Conservation (phyloP, 75 land plant species). For the Pseudotsuga menziesii region DNA sequence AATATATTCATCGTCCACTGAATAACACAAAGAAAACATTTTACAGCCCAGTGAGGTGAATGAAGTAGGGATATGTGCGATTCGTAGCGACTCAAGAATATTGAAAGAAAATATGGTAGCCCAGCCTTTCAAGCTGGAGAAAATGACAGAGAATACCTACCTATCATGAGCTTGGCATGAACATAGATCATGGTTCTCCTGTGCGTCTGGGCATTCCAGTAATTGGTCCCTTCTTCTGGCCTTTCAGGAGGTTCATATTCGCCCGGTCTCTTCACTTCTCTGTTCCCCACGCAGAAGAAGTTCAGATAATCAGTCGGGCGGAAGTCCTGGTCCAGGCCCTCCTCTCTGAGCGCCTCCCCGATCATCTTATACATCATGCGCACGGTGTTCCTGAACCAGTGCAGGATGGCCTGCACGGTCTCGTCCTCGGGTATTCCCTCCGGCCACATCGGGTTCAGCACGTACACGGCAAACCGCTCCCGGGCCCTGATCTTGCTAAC, state of each 20-base stretch:
- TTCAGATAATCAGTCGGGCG: slow-evolving; percentile 40
- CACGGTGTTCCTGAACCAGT: slow-evolving; percentile 41
- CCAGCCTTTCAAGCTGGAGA: too few species aligned
- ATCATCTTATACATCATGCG: slow-evolving; percentile 45
- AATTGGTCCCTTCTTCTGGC: slow-evolving; percentile 32
- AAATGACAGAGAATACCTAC: slow-evolving; percentile 15
- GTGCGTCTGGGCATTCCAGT: slow-evolving; percentile 30
- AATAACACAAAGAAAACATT: background rate
- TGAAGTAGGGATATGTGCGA: too few species aligned
- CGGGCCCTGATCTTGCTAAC: slow-evolving; percentile 44
- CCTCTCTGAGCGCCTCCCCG: slow-evolving; percentile 33
- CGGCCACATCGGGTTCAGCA: slow-evolving; percentile 59
- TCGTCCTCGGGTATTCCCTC: slow-evolving; percentile 40
- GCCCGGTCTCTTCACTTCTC: slow-evolving; percentile 21
- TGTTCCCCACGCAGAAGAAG: slow-evolving; percentile 63
- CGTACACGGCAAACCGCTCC: slow-evolving; percentile 41
- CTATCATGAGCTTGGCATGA: slow-evolving; percentile 61
- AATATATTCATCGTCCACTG: slow-evolving; percentile 49
- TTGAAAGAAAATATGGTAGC: too few species aligned
- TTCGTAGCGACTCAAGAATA: too few species aligned
- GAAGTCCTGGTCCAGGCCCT: slow-evolving; percentile 9
- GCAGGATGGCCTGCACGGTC: slow-evolving; percentile 36
- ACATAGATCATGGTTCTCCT: slow-evolving; percentile 53
- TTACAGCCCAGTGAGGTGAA: too few species aligned
- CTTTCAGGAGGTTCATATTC: slow-evolving; percentile 31